Evolutionary conservation across 345 rosid species (phyloP).

Genomic region (Jatropha curcas): DNA sequence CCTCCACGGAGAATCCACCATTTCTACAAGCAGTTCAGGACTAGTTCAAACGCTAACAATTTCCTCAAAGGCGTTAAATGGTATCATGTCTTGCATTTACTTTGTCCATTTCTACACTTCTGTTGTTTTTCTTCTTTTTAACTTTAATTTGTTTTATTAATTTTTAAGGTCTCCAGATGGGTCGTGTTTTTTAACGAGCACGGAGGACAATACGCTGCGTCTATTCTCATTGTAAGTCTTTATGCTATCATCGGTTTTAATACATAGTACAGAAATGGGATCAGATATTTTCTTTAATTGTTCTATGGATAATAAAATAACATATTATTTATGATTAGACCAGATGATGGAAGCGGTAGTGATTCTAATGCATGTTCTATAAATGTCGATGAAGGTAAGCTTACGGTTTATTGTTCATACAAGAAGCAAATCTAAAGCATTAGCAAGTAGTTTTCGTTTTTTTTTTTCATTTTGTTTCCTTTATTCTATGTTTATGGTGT

Average conservation of each 20-base stretch:
- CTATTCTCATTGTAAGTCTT: slow-evolving; percentile 62
- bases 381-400: slow-evolving; percentile 43
- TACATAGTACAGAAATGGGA: background rate
- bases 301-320: background rate
- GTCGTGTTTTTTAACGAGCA: slow-evolving; percentile 73
- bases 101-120: background rate
- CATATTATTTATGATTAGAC: slow-evolving; percentile 34
- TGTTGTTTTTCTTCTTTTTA: background rate
- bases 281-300: background rate
- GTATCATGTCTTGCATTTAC: slow-evolving; percentile 24
- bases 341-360: slow-evolving; percentile 38
- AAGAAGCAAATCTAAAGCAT: background rate
- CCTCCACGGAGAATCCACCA: slow-evolving; percentile 64
- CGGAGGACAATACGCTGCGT: slow-evolving; percentile 78
- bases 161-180: slow-evolving; percentile 92
- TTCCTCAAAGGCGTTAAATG: slow-evolving; percentile 89
- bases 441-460: background rate
- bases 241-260: background rate
- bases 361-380: slow-evolving; percentile 26
- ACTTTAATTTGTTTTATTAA: background rate
- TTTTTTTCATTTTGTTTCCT: too few relatives aligned
- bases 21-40: slow-evolving; percentile 69
- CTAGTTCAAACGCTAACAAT: slow-evolving; percentile 64
- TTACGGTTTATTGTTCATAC: background rate
- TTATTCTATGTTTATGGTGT: background rate